These are phyloP conservation scores for Verticillium dahliae DNA, from an alignment of 2,329 filamentous ascomycete species.

Conservation along the genomic window DNA sequence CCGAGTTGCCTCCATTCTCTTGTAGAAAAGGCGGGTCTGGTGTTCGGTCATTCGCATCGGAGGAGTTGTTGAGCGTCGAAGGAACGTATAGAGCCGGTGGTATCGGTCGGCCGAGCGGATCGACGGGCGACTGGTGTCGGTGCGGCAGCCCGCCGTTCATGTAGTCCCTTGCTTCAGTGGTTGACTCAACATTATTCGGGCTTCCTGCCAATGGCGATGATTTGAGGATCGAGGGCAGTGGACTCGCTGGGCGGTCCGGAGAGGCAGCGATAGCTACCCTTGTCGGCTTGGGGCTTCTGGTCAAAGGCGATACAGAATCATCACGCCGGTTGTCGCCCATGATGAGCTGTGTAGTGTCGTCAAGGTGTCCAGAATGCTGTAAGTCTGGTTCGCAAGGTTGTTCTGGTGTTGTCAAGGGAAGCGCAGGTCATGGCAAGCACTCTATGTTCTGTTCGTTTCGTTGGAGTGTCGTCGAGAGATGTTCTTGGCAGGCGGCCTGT, in stretches of 20 bases:
- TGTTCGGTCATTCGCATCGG: background rate
- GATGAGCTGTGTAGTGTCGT: background rate
- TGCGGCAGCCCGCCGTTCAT: slow-evolving; percentile 28
- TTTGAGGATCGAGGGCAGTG: slow-evolving; percentile 5
- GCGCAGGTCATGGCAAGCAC: background rate
- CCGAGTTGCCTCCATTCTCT: slow-evolving; percentile 1
- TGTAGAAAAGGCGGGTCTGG: background rate
- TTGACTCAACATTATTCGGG: slow-evolving; percentile 13
- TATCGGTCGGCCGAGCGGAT: background rate
- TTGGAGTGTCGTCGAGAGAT: background rate
- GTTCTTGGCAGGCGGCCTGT: background rate
- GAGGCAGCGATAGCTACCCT: slow-evolving; percentile 3
- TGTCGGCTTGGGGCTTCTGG: slow-evolving; percentile 7
- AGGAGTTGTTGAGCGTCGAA: slow-evolving; percentile 1
- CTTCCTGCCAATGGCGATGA: slow-evolving; percentile 7
- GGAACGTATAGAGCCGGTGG: background rate
- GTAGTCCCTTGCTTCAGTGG: slow-evolving; percentile 25
- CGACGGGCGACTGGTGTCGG: slow-evolving; percentile 18
- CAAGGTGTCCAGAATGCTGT: background rate
- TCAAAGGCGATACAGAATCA: slow-evolving; percentile 18
- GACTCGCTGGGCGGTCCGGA: slow-evolving; percentile 5
- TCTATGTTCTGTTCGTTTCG: background rate
- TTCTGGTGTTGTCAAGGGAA: background rate
- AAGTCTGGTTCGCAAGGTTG: background rate
- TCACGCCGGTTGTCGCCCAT: slow-evolving; percentile 12